Base-by-base conservation (phyloP, 2,329 filamentous ascomycete species). In the Arthrinium phaeospermum region DNA sequence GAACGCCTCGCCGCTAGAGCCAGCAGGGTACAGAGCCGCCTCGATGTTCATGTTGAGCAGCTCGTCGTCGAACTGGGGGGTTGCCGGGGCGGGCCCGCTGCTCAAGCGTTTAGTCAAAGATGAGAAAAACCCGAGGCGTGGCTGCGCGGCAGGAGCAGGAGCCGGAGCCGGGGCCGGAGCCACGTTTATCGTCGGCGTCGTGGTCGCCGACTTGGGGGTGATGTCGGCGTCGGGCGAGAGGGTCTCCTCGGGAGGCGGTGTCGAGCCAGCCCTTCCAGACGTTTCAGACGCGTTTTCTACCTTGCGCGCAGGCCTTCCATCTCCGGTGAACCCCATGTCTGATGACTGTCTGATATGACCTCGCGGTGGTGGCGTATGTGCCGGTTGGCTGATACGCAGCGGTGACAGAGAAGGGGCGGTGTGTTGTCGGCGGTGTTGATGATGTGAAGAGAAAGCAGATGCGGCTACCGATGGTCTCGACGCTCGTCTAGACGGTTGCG, bases 41-140 rank as follows among this genome's bases (percentile, higher is more conserved):
- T 88, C 85, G 51, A 92, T 84, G 76, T 91, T 85, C 68, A 92
- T 81, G 69, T 84, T 85, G 75, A 86, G 85, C 7, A 91, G 83
- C 72, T 90, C 88, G 73, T 91, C 89, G 71, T 87, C 82, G 34
- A 75, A 47, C 6, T 46, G 67, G 7, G 78, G 81, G 19, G 76
- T 79, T 46, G 75, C 73, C 71, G 71, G 22, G 73, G 79, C 64
- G 19, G 77, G 69, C 19, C 78, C 70, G 34, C 79, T 79, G 37
- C 77, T 80, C 47, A 84, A 79, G 37, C 84, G 82, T 6, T 81
- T 81, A 2, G 83, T 85, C 64, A 87, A 78, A 3, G 86, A 84
- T 2, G 84, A 79, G 67, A 89, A 79, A 75, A 88, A 86, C 51
- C 84, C 82, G 73, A 88, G 83, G 45, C 83, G 85, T 57, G 84